These are phyloP conservation scores for Mortierella sp. DNA, from an alignment of 371 early-diverging fungal genomes.

Conservation along the genomic window DNA sequence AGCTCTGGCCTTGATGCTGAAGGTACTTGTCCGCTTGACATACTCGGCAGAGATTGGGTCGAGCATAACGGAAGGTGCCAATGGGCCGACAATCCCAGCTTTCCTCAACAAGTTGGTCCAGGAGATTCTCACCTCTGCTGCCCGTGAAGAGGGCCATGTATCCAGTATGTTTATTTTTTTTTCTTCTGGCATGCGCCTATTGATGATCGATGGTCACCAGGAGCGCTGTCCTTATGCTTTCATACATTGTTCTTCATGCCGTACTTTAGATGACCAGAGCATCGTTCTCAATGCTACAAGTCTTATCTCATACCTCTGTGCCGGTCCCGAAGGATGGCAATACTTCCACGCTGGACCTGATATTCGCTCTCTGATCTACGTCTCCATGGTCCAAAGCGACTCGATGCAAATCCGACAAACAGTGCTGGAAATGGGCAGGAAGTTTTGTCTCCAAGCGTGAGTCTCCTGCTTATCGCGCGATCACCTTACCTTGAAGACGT, in stretches of 20 bases:
- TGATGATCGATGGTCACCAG: no score
- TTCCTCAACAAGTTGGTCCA: constrained; percentile 43
- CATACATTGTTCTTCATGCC: no score
- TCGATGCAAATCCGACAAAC: constrained; percentile 55
- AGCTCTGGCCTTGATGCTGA: constrained; percentile 39
- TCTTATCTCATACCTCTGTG: constrained; percentile 44
- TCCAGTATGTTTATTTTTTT: constrained; percentile 29
- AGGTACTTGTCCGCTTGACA: constrained; percentile 44
- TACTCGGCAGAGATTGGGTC: constrained; percentile 23
- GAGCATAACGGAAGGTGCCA: constrained; percentile 5
- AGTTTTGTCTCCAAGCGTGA: constrained; percentile 44
- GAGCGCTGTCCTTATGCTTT: not conserved
- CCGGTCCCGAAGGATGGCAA: constrained; percentile 43
- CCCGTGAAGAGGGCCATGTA: constrained; percentile 23
- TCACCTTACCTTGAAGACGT: not conserved
- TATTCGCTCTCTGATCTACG: constrained; percentile 47
- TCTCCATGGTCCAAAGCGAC: constrained; percentile 53
- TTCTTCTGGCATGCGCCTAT: no score
- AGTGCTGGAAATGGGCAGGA: constrained; percentile 45
- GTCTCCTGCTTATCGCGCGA: not conserved
- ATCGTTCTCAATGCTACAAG: constrained; percentile 52
- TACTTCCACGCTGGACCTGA: constrained; percentile 42
- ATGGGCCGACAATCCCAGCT: constrained; percentile 29
- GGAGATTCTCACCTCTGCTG: constrained; percentile 45
- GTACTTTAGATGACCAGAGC: constrained; percentile 36